These are phyloP conservation scores for Leishmania guyanensis DNA, from an alignment of 208 protist genomes.

Conservation along the genomic window DNA sequence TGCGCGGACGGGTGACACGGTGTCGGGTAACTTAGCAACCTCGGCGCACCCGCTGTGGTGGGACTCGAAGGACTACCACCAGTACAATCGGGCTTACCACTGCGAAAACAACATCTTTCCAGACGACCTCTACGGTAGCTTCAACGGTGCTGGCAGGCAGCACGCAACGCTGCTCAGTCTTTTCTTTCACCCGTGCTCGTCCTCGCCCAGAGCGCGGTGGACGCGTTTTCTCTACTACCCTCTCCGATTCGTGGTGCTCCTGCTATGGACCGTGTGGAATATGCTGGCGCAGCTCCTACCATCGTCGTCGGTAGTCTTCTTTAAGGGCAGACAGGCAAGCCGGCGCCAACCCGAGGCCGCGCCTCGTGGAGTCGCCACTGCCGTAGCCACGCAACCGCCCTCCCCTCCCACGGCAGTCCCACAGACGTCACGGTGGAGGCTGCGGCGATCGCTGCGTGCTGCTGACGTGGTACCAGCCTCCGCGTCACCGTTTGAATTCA, in stretches of 20 bases:
- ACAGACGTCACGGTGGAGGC: constrained; percentile 20
- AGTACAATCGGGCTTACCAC: constrained; percentile 10
- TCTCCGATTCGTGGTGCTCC: constrained; percentile 18
- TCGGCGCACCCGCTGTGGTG: neutral
- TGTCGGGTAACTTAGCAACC: neutral
- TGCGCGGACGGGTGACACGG: neutral
- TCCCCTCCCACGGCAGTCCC: constrained; percentile 3
- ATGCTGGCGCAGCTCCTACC: constrained; percentile 10
- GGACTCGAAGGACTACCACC: constrained; percentile 8
- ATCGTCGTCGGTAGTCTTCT: neutral
- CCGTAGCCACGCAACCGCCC: neutral
- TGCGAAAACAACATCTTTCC: constrained; percentile 26
- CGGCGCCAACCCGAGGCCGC: neutral
- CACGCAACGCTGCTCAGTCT: constrained; percentile 23
- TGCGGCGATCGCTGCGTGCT: constrained; percentile 19
- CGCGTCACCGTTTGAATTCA: constrained; percentile 28
- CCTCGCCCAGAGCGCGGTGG: constrained; percentile 5
- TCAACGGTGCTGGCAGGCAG: constrained; percentile 1
- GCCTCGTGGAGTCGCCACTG: neutral
- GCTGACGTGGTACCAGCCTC: constrained; percentile 22
- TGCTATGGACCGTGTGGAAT: constrained; percentile 37
- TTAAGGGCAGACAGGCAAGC: neutral
- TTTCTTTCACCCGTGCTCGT: constrained; percentile 36
- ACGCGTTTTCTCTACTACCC: constrained; percentile 16
- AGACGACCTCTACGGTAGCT: constrained; percentile 17